Evolutionary conservation across 345 rosid genomes (phyloP).

Genomic region (Odontarrhena argentea): DNA sequence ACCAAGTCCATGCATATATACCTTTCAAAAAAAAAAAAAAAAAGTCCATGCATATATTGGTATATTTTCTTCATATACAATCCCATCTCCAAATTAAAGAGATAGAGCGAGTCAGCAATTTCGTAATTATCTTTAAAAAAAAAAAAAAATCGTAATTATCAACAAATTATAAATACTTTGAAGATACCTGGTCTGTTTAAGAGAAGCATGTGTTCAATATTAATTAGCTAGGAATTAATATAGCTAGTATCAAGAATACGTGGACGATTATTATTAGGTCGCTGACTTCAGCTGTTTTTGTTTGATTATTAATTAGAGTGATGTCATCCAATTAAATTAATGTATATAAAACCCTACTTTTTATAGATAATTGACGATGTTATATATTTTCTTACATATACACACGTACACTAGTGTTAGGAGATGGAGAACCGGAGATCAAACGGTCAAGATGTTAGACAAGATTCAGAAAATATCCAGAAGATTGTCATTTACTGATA

Average conservation of each 20-base stretch:
- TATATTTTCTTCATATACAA: not conserved
- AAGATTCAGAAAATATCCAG: no score
- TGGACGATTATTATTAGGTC: constrained; percentile 2
- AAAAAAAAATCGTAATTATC: no score
- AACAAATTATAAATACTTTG: constrained; percentile 4
- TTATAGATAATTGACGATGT: no score
- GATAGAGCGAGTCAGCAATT: constrained; percentile 19
- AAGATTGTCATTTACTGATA: no score
- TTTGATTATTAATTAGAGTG: constrained; percentile 21
- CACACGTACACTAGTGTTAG: no score
- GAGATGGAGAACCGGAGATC: no score
- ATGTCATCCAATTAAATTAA: constrained; percentile 22
- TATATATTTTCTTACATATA: no score
- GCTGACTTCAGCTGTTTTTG: constrained; percentile 30
- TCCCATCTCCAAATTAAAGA: not conserved
- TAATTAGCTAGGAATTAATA: not conserved
- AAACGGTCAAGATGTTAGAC: no score
- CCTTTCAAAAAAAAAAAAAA: no score
- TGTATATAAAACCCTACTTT: no score
- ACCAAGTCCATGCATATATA: not conserved
- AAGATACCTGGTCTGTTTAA: constrained; percentile 27
- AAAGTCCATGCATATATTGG: not conserved
- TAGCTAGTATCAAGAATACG: not conserved
- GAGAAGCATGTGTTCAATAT: constrained; percentile 29
- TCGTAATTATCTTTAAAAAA: not conserved